These are phyloP conservation scores for Monosporozyma unispora DNA, from an alignment of 805 yeast species.

Conservation along the genomic window DNA sequence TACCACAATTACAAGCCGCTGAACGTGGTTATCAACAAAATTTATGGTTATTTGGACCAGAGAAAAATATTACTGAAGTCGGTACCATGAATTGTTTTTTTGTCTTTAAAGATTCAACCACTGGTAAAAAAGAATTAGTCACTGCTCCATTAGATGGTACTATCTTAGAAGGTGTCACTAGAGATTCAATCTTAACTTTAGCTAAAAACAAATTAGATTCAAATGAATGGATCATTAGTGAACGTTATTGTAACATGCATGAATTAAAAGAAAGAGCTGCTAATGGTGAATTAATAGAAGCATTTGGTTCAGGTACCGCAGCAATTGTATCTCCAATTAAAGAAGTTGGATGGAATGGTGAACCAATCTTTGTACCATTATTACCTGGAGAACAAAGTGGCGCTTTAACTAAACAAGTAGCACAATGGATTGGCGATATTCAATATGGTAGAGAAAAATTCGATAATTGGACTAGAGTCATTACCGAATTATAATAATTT, in stretches of 20 bases:
- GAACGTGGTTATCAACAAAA: slow-evolving; percentile 87
- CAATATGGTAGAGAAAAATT: slow-evolving; percentile 79
- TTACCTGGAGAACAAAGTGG: slow-evolving; percentile 72
- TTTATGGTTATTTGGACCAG: slow-evolving; percentile 90
- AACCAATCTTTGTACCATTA: slow-evolving; percentile 66
- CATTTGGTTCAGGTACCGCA: slow-evolving; percentile 97
- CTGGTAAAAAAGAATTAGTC: slow-evolving; percentile 81
- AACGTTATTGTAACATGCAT: slow-evolving; percentile 71
- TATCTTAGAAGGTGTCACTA: slow-evolving; percentile 90
- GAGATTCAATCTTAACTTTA: slow-evolving; percentile 74
- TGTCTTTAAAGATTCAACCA: slow-evolving; percentile 59
- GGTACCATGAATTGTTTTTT: slow-evolving; percentile 95
- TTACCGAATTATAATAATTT: slow-evolving; percentile 21
- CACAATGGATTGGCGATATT: slow-evolving; percentile 76
- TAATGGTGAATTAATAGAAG: slow-evolving; percentile 80
- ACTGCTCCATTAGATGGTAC: slow-evolving; percentile 97
- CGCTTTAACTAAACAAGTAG: slow-evolving; percentile 62
- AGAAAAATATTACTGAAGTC: slow-evolving; percentile 81
- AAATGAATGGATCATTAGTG: slow-evolving; percentile 71
- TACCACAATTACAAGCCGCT: slow-evolving; percentile 86
- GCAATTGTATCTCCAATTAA: slow-evolving; percentile 91
- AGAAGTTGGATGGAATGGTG: slow-evolving; percentile 69
- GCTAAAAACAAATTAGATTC: slow-evolving; percentile 66
- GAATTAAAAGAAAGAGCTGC: slow-evolving; percentile 72
- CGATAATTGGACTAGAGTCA: slow-evolving; percentile 38